Conservation (phyloP, 495 filamentous ascomycete species). For the Penicillium psychrofluorescens region DNA sequence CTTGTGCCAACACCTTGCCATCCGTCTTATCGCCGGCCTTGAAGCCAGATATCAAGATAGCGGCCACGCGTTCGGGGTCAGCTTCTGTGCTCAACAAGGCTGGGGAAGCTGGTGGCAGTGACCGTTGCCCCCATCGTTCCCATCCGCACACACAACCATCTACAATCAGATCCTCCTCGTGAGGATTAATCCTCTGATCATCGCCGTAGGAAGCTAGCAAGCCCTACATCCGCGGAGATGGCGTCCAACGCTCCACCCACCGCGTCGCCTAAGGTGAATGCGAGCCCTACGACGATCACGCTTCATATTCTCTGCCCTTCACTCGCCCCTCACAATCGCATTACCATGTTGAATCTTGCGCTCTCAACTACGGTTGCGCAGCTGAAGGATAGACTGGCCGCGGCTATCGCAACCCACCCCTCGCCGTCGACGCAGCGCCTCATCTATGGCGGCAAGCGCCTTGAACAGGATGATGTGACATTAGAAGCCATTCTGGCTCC, state of each 20-base stretch:
- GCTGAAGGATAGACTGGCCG: conserved; percentile 53
- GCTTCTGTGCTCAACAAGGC: too few relatives aligned
- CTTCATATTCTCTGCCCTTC: conserved; percentile 62
- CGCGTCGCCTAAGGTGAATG: background rate
- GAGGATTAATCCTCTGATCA: background rate
- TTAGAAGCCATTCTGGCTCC: conserved; percentile 52
- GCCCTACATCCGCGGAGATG: background rate
- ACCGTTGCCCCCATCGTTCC: too few relatives aligned
- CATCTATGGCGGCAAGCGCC: conserved; percentile 57
- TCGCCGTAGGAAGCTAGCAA: background rate
- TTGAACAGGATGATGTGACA: conserved; percentile 45
- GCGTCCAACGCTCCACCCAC: background rate
- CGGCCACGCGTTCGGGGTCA: too few relatives aligned
- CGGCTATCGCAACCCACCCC: conserved; percentile 46
- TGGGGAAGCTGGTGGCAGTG: too few relatives aligned
- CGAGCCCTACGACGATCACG: conserved; percentile 29
- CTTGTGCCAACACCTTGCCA: too few relatives aligned
- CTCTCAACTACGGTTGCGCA: conserved; percentile 50
- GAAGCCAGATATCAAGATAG: conserved; percentile 7
- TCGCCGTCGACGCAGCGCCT: conserved; percentile 49
- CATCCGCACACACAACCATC: too few relatives aligned
- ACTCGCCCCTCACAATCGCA: conserved; percentile 42
- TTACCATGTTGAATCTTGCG: conserved; percentile 47
- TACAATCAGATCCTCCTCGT: too few relatives aligned
- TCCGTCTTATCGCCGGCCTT: background rate